Evolutionary conservation across 1,284 basidiomycete genomes (phyloP), one percentile per base, ranked within the genome.

Genomic region (Leccinum pallidistipes): DNA sequence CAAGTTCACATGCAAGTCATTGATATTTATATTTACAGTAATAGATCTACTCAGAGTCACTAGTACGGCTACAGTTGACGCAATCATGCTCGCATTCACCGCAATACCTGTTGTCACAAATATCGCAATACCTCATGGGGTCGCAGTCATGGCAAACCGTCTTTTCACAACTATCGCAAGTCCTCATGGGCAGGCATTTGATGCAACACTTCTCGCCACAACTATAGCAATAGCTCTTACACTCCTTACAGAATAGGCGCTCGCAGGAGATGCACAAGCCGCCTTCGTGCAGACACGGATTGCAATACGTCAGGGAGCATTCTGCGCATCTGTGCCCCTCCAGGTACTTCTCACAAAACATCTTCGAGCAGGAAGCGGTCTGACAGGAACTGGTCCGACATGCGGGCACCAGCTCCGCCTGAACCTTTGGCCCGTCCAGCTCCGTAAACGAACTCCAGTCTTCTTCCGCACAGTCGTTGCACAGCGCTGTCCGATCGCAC

Each of bases 401-500:
- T 7, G 29, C 3, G 3, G 43, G 54, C 12, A 56, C 6, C 8
- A 69, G 54, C 10, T 5, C 11, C 9, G 67, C 60, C 16, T 7
- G 14, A 36, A 14, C 36, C 36, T 36, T 11, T 36, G 36, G 36
- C 36, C 36, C 36, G 16, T 40, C 38, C 38, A 40, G 36, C 68
- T 61, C 34, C 34, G 12, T 36, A 36, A 43, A 27, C 5, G 6
- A 27, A 27, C 27, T 27, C 27, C 27, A 27, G n/a, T 72, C 70
- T 59, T 71, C 68, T 55, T 69, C 70, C 3, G 36, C 40, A 49
- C 70, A 40, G 38, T 40, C 38, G 16, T 40, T 1, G 16, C 38
- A 40, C 38, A 69, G 29, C 58, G 70, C 57, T 43, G 61, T 59
- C 21, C 61, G 62, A 52, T 43, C 55, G 40, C 70, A 69, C 11